These are phyloP conservation scores for Multifurca ochricompacta DNA, from an alignment of 768 basidiomycete species.

Conservation along the genomic window DNA sequence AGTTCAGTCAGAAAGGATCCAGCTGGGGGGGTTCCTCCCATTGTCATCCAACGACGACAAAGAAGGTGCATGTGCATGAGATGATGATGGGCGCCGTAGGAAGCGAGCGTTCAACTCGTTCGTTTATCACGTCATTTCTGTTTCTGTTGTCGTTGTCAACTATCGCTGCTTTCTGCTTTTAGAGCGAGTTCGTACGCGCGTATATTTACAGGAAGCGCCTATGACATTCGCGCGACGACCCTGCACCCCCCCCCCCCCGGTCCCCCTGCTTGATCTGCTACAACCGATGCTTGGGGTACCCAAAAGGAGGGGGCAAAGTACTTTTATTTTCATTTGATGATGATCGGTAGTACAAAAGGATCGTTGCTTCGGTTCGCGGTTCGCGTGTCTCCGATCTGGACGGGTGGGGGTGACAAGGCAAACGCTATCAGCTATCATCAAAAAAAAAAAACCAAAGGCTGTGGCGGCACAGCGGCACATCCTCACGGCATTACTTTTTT, in stretches of 20 bases:
- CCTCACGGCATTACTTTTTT: not conserved
- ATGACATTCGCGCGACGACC: too few relatives aligned
- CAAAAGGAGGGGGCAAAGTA: too few relatives aligned
- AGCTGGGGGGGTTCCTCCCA: not conserved
- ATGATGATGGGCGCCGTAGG: not conserved
- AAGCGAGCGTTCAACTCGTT: not conserved
- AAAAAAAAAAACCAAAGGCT: too few relatives aligned
- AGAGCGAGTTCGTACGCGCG: too few relatives aligned
- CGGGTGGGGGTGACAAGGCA: not conserved
- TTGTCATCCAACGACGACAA: not conserved
- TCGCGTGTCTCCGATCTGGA: constrained; percentile 7
- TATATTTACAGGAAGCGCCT: too few relatives aligned
- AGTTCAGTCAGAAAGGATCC: not conserved
- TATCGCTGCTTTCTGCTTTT: too few relatives aligned
- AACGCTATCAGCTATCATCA: not conserved
- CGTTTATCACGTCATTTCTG: too few relatives aligned
- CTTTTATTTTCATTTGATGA: too few relatives aligned
- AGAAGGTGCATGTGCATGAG: not conserved
- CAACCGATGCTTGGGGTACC: too few relatives aligned
- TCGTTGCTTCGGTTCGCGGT: constrained; percentile 3
- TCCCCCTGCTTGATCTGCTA: too few relatives aligned
- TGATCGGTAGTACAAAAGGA: not conserved
- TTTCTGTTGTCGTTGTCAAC: too few relatives aligned
- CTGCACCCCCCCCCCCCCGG: too few relatives aligned
- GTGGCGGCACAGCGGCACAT: constrained; percentile 1